A percentile compares a stretch with the other conserved stretches of the same genome.
Conservation (phyloP, 768 basidiomycete genomes). For the Lentinus tigrinus region DNA sequence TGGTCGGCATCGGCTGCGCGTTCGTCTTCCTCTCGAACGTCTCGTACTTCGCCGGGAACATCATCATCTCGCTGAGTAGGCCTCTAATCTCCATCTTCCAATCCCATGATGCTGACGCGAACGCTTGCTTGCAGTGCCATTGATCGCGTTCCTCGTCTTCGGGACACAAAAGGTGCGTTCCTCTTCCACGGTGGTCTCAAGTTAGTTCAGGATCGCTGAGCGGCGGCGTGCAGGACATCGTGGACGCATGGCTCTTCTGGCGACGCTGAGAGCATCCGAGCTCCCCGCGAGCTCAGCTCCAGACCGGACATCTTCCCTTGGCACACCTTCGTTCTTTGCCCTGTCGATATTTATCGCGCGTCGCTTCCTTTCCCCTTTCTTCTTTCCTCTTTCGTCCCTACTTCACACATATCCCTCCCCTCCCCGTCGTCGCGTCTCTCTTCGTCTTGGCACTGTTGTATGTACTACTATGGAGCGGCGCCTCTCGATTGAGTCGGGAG, state of each 20-base stretch:
- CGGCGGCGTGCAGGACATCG: constrained; percentile 3
- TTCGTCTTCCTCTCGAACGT: constrained; percentile 15
- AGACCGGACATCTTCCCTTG: background rate
- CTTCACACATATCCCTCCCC: background rate
- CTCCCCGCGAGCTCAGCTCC: background rate
- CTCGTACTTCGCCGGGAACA: constrained; percentile 13
- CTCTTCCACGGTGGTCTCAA: no score
- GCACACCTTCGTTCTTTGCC: background rate
- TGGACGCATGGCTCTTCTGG: constrained; percentile 14
- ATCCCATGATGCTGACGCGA: background rate
- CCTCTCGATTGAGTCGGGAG: constrained; percentile 10
- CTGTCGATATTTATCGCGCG: background rate
- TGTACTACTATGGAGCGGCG: background rate
- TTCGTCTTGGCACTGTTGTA: background rate
- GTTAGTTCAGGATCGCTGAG: no score
- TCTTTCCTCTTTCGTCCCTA: background rate
- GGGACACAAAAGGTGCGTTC: no score
- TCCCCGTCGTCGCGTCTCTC: background rate
- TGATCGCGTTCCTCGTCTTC: constrained; percentile 17
- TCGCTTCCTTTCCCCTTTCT: background rate
- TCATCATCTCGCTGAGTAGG: constrained; percentile 12
- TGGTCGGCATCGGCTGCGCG: constrained; percentile 16
- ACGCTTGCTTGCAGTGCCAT: constrained; percentile 6
- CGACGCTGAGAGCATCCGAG: constrained; percentile 2
- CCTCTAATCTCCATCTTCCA: background rate